Conservation (phyloP, 1,139 yeast genomes). For the Scheffersomyces insectosa region DNA sequence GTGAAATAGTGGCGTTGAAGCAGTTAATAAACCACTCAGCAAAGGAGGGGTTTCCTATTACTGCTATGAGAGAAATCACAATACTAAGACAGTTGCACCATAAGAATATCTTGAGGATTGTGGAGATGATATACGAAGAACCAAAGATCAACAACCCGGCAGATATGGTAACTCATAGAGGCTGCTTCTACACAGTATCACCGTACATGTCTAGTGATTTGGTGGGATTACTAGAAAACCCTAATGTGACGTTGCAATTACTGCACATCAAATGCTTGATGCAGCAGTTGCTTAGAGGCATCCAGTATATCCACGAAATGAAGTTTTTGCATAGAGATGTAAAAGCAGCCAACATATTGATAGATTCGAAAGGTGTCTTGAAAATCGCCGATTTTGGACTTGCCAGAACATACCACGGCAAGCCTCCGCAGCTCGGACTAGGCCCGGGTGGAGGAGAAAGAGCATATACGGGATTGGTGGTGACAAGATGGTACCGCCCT, state of each 20-base stretch:
- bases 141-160: constrained; percentile 39
- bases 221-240: constrained; percentile 89
- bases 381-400: constrained; percentile 89
- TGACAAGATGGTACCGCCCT: constrained; percentile 96
- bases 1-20: constrained; percentile 57
- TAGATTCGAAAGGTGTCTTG: constrained; percentile 73
- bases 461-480: constrained; percentile 86
- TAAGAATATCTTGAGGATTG: constrained; percentile 68
- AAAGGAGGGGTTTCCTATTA: constrained; percentile 91
- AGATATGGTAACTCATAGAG: constrained; percentile 41
- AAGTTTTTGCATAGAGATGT: constrained; percentile 84
- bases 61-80: constrained; percentile 90
- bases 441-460: constrained; percentile 76
- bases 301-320: constrained; percentile 76
- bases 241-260: constrained; percentile 58
- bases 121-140: constrained; percentile 80
- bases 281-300: constrained; percentile 75
- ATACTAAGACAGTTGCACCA: constrained; percentile 74
- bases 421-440: constrained; percentile 54
- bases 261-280: constrained; percentile 82
- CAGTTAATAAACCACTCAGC: constrained; percentile 80
- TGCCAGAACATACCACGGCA: constrained; percentile 79
- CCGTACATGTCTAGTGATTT: constrained; percentile 94
- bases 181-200: constrained; percentile 79
- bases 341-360: constrained; percentile 87